Percentiles rank a stretch among this genome's conserved stretches.
phyloP scores from a whole-genome alignment of 495 filamentous ascomycete genomes.

The Penicillium subrubescens region DNA sequence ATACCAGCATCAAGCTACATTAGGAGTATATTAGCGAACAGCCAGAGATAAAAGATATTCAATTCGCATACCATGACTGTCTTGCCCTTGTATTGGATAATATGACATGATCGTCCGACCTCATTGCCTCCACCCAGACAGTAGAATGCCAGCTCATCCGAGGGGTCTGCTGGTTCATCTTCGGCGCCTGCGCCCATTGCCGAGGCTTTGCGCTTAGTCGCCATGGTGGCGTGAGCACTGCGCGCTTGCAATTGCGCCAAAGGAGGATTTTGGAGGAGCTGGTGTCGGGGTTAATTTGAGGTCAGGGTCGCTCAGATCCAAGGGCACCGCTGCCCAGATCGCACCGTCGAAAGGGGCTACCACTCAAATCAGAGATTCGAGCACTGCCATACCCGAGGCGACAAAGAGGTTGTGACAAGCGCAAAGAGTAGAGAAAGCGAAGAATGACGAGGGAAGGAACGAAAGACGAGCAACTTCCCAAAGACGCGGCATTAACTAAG shows the following conservation, averaged over 20 bases:
- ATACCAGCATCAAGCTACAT: slow-evolving; percentile 90
- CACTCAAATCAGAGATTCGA: slow-evolving; percentile 8
- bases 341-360: slow-evolving; percentile 1
- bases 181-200: slow-evolving; percentile 60
- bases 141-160: slow-evolving; percentile 90
- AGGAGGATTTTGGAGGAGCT: background rate
- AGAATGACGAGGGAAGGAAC: background rate
- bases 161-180: slow-evolving; percentile 73
- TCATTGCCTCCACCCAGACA: slow-evolving; percentile 95
- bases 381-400: slow-evolving; percentile 6
- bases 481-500: slow-evolving; percentile 21
- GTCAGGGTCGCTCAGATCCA: background rate
- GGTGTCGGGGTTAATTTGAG: background rate
- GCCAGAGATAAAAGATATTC: background rate
- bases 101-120: slow-evolving; percentile 95
- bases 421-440: background rate
- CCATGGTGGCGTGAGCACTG: slow-evolving; percentile 50
- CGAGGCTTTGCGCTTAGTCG: slow-evolving; percentile 73
- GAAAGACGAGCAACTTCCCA: background rate
- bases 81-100: slow-evolving; percentile 98
- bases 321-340: slow-evolving; percentile 13
- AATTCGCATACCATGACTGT: slow-evolving; percentile 82
- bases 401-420: background rate
- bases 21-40: slow-evolving; percentile 19
- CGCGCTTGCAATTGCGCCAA: background rate